A percentile compares a stretch with the other conserved stretches of the same genome.
These are phyloP conservation scores for Phaseolus lunatus DNA, from an alignment of 306 rosid species.

Conservation along the genomic window DNA sequence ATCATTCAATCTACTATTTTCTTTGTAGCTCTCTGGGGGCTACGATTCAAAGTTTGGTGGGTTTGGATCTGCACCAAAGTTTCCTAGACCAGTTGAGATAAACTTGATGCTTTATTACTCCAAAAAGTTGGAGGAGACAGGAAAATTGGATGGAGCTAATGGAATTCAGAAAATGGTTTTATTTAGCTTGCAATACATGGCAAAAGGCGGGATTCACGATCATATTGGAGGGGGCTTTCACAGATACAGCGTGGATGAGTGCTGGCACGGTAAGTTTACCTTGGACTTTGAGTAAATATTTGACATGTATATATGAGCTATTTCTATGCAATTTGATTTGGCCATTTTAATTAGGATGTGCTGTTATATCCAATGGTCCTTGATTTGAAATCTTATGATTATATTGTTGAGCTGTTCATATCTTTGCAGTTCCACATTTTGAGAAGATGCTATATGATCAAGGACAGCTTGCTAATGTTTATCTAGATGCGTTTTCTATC, in stretches of 20 bases:
- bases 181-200: conserved; percentile 84
- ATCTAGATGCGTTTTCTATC: conserved; percentile 80
- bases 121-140: conserved; percentile 68
- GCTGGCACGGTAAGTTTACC: conserved; percentile 90
- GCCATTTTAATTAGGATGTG: conserved; percentile 10
- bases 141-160: conserved; percentile 62
- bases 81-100: conserved; percentile 96
- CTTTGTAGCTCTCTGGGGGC: conserved; percentile 73
- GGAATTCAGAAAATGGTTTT: conserved; percentile 65
- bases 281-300: conserved; percentile 32
- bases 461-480: conserved; percentile 86
- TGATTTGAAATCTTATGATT: conserved; percentile 38
- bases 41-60: conserved; percentile 88
- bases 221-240: conserved; percentile 98
- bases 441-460: conserved; percentile 99
- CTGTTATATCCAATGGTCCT: conserved; percentile 32
- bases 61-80: conserved; percentile 94
- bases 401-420: conserved; percentile 37
- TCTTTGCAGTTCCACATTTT: conserved; percentile 92
- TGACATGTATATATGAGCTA: conserved; percentile 9
- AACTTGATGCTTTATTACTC: conserved; percentile 84
- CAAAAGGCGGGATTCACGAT: conserved; percentile 92
- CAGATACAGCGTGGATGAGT: conserved; percentile 95
- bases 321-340: conserved; percentile 27
- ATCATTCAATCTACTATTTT: conserved; percentile 40